Conservation (phyloP, 495 filamentous ascomycete genomes). For the Aspergillus incahuasiensis region DNA sequence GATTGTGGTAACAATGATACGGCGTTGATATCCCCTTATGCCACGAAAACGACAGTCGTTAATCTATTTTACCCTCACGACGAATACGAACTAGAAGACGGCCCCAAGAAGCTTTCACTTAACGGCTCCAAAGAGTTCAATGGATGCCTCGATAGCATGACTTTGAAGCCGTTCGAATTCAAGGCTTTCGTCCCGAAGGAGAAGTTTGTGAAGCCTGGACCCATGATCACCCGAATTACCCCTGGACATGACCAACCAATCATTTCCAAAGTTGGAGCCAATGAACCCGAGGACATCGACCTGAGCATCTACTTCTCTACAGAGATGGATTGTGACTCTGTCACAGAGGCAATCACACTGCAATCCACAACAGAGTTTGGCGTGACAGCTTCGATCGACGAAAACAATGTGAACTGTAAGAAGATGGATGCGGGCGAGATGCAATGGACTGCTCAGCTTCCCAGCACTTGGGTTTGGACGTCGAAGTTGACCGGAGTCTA, state of each 20-base stretch:
- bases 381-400: conserved; percentile 35
- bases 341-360: conserved; percentile 48
- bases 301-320: conserved; percentile 57
- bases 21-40: conserved; percentile 58
- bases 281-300: conserved; percentile 42
- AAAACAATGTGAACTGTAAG: conserved; percentile 40
- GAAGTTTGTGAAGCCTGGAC: conserved; percentile 47
- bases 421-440: conserved; percentile 24
- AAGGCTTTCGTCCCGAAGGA: conserved; percentile 57
- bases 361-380: conserved; percentile 49
- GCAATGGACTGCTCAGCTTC: conserved; percentile 44
- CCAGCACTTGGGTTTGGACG: conserved; percentile 50
- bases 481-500: conserved; percentile 54
- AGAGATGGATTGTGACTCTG: conserved; percentile 57
- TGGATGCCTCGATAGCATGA: conserved; percentile 54
- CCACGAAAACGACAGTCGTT: conserved; percentile 51
- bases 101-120: conserved; percentile 37
- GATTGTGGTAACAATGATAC: conserved; percentile 47
- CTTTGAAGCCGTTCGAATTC: conserved; percentile 56
- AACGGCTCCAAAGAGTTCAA: conserved; percentile 44
- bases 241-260: conserved; percentile 63
- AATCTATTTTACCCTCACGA: conserved; percentile 66
- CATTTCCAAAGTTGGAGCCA: conserved; percentile 42
- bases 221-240: conserved; percentile 61
- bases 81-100: conserved; percentile 42